A percentile compares a stretch with the other conserved stretches of the same genome.
These are phyloP conservation scores for Trichoderma gamsii DNA, from an alignment of 495 filamentous ascomycete genomes.

Conservation along the genomic window DNA sequence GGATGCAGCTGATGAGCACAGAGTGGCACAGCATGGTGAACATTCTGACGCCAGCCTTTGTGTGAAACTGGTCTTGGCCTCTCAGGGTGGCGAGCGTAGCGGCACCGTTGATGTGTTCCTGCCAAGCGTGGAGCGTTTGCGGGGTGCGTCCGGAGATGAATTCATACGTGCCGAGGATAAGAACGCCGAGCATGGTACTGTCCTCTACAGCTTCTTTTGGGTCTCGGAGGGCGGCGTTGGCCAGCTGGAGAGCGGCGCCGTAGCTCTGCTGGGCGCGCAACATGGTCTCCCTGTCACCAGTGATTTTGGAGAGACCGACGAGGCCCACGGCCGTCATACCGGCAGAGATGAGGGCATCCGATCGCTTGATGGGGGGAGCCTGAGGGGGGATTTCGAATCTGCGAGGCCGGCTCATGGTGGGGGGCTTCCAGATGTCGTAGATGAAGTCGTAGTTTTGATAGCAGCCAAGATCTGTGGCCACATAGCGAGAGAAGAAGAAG, in stretches of 20 bases:
- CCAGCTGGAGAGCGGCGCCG: constrained; percentile 40
- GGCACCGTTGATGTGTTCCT: constrained; percentile 55
- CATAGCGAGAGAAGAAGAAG: constrained; percentile 38
- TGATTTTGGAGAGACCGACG: constrained; percentile 40
- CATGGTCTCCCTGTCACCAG: constrained; percentile 34
- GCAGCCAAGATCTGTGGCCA: constrained; percentile 29
- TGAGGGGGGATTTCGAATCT: not conserved
- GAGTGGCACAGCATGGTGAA: constrained; percentile 51
- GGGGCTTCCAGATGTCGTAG: constrained; percentile 34
- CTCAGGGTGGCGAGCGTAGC: constrained; percentile 51
- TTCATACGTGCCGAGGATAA: constrained; percentile 55
- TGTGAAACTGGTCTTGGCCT: constrained; percentile 51
- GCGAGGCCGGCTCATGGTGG: constrained; percentile 21
- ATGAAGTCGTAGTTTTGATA: constrained; percentile 40
- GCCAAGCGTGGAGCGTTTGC: constrained; percentile 47
- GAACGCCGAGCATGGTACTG: constrained; percentile 54
- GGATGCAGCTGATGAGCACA: constrained; percentile 37
- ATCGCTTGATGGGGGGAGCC: not conserved
- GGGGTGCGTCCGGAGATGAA: constrained; percentile 45
- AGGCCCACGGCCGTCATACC: constrained; percentile 47
- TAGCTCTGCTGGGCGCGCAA: constrained; percentile 42
- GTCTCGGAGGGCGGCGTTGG: constrained; percentile 48
- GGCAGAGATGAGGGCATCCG: constrained; percentile 19
- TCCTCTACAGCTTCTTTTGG: constrained; percentile 52
- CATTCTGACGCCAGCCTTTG: constrained; percentile 47